A percentile compares a stretch with the other conserved stretches of the same genome.
Conservation (phyloP, 306 rosid species). For the Lupinus albus region DNA sequence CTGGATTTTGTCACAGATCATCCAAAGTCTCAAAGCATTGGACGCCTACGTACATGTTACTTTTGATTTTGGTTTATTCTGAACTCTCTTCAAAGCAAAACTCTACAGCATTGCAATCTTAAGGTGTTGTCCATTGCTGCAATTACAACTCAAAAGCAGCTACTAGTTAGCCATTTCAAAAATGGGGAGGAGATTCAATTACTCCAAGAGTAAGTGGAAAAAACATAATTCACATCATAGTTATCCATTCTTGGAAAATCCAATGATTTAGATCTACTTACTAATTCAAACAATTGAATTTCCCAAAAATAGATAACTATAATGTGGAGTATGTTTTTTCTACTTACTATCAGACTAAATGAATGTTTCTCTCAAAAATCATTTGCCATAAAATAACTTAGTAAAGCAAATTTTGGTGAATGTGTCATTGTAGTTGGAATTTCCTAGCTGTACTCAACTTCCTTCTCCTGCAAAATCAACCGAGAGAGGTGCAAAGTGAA, state of each 20-base stretch:
- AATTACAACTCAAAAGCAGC: not conserved
- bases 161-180: not conserved
- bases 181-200: no score
- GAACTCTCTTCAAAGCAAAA: not conserved
- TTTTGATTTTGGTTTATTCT: not conserved
- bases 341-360: no score
- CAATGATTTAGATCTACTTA: no score
- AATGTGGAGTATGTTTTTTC: no score
- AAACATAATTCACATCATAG: no score
- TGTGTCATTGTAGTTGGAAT: not conserved
- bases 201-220: no score
- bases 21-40: not conserved
- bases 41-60: not conserved
- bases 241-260: no score
- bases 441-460: not conserved
- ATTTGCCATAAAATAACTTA: not conserved
- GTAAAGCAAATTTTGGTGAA: not conserved
- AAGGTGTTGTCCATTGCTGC: not conserved
- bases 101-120: not conserved
- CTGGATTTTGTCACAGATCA: not conserved
- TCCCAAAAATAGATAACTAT: no score
- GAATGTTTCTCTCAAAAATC: no score
- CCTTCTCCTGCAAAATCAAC: slow-evolving; percentile 26
- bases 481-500: not conserved
- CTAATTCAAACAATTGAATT: no score